phyloP scores from a whole-genome alignment of 2,329 filamentous ascomycete genomes.

The Lasiodiplodia sp. region DNA sequence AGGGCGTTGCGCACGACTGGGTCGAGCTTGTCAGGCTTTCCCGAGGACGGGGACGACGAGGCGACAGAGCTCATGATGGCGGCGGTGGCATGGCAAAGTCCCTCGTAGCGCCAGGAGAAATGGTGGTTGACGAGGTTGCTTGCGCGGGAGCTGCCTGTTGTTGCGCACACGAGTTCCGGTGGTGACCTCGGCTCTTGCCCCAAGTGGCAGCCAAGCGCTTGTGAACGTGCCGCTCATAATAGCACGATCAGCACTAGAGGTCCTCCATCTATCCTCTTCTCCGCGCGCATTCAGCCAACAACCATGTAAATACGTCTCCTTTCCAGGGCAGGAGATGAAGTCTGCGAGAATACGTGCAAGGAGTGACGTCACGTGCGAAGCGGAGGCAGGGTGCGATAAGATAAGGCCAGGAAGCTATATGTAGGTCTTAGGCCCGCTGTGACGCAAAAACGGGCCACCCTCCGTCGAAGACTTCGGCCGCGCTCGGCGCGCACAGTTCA shows the following conservation, averaged over 20 bases:
- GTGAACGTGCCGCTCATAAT: constrained; percentile 4
- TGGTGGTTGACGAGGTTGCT: neutral
- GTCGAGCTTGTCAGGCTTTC: constrained; percentile 55
- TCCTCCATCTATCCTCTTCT: neutral
- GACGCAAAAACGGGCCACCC: neutral
- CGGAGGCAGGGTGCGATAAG: neutral
- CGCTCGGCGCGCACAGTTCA: neutral
- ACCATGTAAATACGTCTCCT: neutral
- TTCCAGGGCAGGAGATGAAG: neutral
- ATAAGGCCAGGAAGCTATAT: neutral
- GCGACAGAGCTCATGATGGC: constrained; percentile 41
- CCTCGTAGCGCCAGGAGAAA: neutral
- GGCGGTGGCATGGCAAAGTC: constrained; percentile 8
- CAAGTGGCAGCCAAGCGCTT: constrained; percentile 13
- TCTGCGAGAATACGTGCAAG: neutral
- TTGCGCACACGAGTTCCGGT: neutral
- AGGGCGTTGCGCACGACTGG: constrained; percentile 84
- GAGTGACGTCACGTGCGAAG: constrained; percentile 5
- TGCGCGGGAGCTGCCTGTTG: neutral
- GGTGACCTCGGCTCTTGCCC: constrained; percentile 17
- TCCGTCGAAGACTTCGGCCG: neutral
- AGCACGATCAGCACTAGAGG: neutral
- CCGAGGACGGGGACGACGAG: constrained; percentile 38
- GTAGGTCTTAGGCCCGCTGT: neutral
- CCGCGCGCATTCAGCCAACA: neutral